Evolutionary conservation across 257 asterid genomes (phyloP).

Genomic region (Solanum piurae): DNA sequence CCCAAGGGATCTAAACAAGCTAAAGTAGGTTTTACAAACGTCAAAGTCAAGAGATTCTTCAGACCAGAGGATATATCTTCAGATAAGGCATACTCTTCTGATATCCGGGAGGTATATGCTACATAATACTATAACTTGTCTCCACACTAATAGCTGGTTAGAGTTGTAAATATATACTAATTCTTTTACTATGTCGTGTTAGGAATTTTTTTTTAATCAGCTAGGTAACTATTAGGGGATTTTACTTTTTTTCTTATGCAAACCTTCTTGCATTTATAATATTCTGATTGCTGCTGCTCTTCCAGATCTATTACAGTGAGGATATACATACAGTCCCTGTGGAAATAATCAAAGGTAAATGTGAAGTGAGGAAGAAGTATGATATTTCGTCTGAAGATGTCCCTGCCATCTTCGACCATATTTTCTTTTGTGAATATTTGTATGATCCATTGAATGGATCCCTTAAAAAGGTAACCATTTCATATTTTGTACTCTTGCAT

Average conservation of each 20-base stretch:
- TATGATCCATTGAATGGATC: constrained; percentile 85
- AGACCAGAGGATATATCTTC: constrained; percentile 78
- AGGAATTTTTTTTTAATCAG: background rate
- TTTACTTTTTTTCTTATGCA: background rate
- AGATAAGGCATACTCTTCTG: constrained; percentile 76
- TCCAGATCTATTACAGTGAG: constrained; percentile 79
- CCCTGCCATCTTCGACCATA: constrained; percentile 53
- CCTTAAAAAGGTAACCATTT: constrained; percentile 51
- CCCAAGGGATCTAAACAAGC: constrained; percentile 27
- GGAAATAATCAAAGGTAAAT: constrained; percentile 63
- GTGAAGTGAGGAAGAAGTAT: constrained; percentile 74
- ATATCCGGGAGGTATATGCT: constrained; percentile 71
- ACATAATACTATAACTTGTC: background rate
- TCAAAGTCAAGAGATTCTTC: constrained; percentile 71
- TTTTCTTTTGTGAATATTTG: constrained; percentile 75
- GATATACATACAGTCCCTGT: constrained; percentile 52
- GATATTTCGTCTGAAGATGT: constrained; percentile 61
- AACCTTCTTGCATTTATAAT: background rate
- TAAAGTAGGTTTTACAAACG: constrained; percentile 30
- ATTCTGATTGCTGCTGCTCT: constrained; percentile 13
- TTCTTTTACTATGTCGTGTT: background rate
- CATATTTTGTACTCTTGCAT: background rate
- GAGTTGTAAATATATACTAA: background rate
- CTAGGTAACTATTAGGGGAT: background rate
- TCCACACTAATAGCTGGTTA: background rate